A percentile compares a stretch with the other conserved stretches of the same genome.
phyloP scores from a whole-genome alignment of 106 monocot genomes.

The Apostasia ramifera region DNA sequence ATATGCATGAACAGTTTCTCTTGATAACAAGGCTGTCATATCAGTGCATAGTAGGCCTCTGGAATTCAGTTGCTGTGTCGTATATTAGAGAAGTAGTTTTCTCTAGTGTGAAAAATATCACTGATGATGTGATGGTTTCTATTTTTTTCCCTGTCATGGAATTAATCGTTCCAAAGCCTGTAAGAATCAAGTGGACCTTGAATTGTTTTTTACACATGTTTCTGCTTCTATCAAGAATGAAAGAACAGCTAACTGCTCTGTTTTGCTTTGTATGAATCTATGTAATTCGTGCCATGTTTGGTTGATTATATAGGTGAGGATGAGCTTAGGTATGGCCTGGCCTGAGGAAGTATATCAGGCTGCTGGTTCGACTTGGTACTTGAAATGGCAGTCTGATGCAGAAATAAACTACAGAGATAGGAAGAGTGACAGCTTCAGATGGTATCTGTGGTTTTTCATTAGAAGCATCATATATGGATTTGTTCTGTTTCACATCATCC shows the following conservation, averaged over 20 bases:
- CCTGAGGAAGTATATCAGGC: conserved; percentile 82
- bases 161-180: conserved; percentile 63
- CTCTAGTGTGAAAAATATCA: conserved; percentile 54
- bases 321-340: conserved; percentile 83
- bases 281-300: background rate
- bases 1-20: conserved; percentile 54
- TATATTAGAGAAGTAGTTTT: conserved; percentile 23
- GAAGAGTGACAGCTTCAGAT: conserved; percentile 35
- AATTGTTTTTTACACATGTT: background rate
- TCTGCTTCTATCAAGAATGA: background rate
- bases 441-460: conserved; percentile 70
- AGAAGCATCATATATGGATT: conserved; percentile 51
- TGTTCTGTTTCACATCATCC: conserved; percentile 50
- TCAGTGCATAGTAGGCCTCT: conserved; percentile 44
- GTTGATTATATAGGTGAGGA: conserved; percentile 46
- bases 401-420: conserved; percentile 57
- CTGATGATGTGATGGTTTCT: conserved; percentile 63
- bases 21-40: conserved; percentile 29
- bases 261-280: too few species aligned
- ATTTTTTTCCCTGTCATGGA: conserved; percentile 61
- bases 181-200: conserved; percentile 6
- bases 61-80: conserved; percentile 45
- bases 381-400: conserved; percentile 83
- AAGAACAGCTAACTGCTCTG: background rate
- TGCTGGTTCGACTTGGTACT: conserved; percentile 79